Conservation (phyloP, 1,284 basidiomycete species). For the Caloboletus firmus region DNA sequence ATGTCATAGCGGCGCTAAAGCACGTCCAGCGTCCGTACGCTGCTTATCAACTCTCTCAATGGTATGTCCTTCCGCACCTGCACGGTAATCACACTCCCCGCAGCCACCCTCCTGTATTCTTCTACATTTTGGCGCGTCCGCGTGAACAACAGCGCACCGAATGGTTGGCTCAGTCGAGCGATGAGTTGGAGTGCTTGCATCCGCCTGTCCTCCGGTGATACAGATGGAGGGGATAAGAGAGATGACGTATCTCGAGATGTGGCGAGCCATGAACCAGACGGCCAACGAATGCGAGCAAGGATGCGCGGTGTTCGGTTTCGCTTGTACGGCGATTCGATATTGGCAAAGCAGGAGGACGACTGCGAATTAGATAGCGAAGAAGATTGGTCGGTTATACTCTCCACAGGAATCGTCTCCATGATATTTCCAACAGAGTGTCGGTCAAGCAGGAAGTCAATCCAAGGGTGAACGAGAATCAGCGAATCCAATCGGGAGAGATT, state of each 20-base stretch:
- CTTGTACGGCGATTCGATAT: background rate
- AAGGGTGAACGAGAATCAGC: background rate
- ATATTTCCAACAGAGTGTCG: background rate
- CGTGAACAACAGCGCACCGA: background rate
- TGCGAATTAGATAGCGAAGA: background rate
- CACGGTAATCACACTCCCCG: background rate
- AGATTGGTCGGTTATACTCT: background rate
- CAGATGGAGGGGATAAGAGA: background rate
- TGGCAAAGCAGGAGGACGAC: no score
- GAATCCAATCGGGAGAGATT: background rate
- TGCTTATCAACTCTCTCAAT: background rate
- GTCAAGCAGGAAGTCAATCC: background rate
- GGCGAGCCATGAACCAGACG: background rate
- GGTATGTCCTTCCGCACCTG: background rate
- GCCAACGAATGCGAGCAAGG: background rate
- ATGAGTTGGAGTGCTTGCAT: background rate
- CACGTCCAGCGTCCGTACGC: background rate
- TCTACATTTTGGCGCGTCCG: background rate
- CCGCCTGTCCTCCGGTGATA: background rate
- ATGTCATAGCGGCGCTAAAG: background rate
- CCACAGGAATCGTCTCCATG: background rate
- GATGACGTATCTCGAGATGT: background rate
- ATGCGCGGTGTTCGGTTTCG: background rate
- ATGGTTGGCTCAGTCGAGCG: background rate
- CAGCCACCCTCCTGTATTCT: conserved; percentile 4